Base-by-base conservation (phyloP, 2,329 filamentous ascomycete genomes). In the Cytospora chrysosperma region DNA sequence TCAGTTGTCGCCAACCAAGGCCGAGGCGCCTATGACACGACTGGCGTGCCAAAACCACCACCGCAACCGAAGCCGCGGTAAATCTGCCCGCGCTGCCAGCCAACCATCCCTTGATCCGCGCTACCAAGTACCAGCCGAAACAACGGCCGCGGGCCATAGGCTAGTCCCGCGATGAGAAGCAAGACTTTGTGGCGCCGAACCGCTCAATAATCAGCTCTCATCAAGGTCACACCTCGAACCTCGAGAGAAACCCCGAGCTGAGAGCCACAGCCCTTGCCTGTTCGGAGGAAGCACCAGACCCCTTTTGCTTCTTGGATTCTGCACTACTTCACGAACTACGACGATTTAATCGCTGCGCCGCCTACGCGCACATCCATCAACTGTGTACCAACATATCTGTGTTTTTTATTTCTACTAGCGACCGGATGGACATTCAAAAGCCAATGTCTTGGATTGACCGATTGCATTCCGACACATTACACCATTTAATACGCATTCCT, bases 21-120 rank as follows among this genome's bases (percentile, higher is more conserved):
- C 69, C 71, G 74, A 15, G 74, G 74, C 30, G 74, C 74, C 65
- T 76, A 76, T 61, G 74, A 76, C 66, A 76, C 74, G 62, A 75
- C 74, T 30, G 74, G 74, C 30, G 73, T 75, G 12, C 74, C 73
- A 37, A 76, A 76, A 70, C 74, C 74, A 13, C 71, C 72, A 57
- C 74, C 73, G 56, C 65, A 66, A 61, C 74, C 74, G 32, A 75
- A 75, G 70, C 71, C 73, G 47, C 70, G 72, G 65, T 74, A 75
- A 73, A 34, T 61, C 21, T n/a, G 28, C 47, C 49, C 49, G 43
- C 32, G 24, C 21, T 56, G 37, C 56, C 32, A 34, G 32, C 32
- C 12, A 34, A 34, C 32, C 51, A 63, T 69, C 67, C 62, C 67
- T 68, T 64, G 64, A 63, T 66, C 67, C 63, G 61, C 63, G 65